phyloP scores from a whole-genome alignment of 768 basidiomycete genomes.

The Lenzites betulinus region DNA sequence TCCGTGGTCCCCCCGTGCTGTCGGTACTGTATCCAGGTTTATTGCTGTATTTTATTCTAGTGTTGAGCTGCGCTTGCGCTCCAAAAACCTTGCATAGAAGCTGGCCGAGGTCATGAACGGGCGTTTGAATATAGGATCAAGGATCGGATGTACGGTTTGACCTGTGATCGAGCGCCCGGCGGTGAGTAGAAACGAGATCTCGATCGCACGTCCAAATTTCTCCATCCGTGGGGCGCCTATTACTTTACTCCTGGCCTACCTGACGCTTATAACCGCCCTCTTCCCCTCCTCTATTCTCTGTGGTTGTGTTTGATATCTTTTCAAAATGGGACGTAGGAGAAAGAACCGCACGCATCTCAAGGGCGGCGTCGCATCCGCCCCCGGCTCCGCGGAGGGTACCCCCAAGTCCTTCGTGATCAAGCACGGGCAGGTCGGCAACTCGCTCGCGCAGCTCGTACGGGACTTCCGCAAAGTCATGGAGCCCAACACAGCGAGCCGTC shows the following conservation, averaged over 20 bases:
- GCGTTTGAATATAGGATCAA: too few species aligned
- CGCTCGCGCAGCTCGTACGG: slow-evolving; percentile 84
- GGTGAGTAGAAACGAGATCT: slow-evolving; percentile 9
- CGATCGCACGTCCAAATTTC: slow-evolving; percentile 13
- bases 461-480: slow-evolving; percentile 97
- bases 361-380: slow-evolving; percentile 40
- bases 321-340: slow-evolving; percentile 68
- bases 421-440: slow-evolving; percentile 89
- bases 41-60: slow-evolving; percentile 22
- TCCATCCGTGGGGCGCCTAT: slow-evolving; percentile 1
- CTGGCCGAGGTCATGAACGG: background rate
- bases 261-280: background rate
- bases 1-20: slow-evolving; percentile 1
- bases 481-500: slow-evolving; percentile 91
- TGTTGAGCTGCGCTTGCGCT: background rate
- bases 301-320: slow-evolving; percentile 1
- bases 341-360: slow-evolving; percentile 86
- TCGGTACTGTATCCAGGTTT: slow-evolving; percentile 21
- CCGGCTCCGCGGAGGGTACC: slow-evolving; percentile 38
- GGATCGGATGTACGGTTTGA: too few species aligned
- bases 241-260: background rate
- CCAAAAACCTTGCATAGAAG: background rate
- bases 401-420: slow-evolving; percentile 98
- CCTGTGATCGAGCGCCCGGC: background rate
- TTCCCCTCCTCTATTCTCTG: background rate